Evolutionary conservation across 179 eudicot species (phyloP).

Genomic region (Beta lomatogona): DNA sequence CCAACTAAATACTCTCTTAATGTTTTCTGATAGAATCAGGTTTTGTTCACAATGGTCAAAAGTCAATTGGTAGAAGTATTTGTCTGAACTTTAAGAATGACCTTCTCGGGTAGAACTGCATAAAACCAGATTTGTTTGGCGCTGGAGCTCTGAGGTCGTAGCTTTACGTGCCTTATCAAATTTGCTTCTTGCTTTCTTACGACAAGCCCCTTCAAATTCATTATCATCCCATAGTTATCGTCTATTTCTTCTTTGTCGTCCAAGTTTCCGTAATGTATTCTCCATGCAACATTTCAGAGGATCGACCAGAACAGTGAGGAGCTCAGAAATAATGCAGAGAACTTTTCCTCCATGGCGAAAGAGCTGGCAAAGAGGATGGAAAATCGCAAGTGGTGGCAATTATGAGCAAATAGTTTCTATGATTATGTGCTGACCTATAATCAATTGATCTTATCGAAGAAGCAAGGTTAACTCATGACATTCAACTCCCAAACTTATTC

Average conservation of each 20-base stretch:
- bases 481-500: background rate
- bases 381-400: slow-evolving; percentile 87
- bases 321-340: slow-evolving; percentile 68
- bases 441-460: background rate
- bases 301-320: slow-evolving; percentile 74
- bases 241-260: background rate
- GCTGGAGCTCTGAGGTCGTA: background rate
- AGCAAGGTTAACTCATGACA: background rate
- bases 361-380: slow-evolving; percentile 87
- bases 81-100: background rate
- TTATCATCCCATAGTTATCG: background rate
- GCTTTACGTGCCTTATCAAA: too few relatives aligned
- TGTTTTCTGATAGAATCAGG: background rate
- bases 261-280: background rate
- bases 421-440: background rate
- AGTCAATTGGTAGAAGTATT: too few relatives aligned
- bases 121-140: background rate
- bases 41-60: too few relatives aligned
- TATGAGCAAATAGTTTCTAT: slow-evolving; percentile 32
- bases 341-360: slow-evolving; percentile 83
- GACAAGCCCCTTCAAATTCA: background rate
- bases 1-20: too few relatives aligned
- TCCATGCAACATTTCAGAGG: slow-evolving; percentile 47
- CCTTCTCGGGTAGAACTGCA: background rate
- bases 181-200: background rate